These are phyloP conservation scores for Leucoagaricus sp. DNA, from an alignment of 1,284 basidiomycete genomes.

Conservation along the genomic window DNA sequence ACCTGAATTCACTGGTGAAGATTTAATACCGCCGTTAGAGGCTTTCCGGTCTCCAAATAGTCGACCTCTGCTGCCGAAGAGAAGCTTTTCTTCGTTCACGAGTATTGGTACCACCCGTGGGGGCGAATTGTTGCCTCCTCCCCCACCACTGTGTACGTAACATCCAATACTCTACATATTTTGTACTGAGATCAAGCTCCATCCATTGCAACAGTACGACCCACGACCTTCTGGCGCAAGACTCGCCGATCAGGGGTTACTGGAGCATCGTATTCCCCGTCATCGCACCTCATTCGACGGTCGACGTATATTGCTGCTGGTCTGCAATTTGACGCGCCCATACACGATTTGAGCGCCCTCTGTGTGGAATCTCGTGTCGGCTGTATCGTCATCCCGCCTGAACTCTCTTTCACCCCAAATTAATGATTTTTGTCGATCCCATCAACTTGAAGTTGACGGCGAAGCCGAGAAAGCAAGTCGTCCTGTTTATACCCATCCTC, in stretches of 20 bases:
- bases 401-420: constrained; percentile 17
- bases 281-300: constrained; percentile 66
- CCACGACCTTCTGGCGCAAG: constrained; percentile 73
- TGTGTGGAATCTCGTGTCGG: constrained; percentile 63
- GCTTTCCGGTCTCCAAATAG: constrained; percentile 18
- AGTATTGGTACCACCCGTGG: constrained; percentile 33
- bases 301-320: constrained; percentile 76
- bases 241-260: constrained; percentile 66
- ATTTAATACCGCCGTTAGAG: not conserved
- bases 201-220: constrained; percentile 43
- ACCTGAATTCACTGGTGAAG: not conserved
- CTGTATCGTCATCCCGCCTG: constrained; percentile 41
- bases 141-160: constrained; percentile 64
- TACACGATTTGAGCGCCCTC: constrained; percentile 66
- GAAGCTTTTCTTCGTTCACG: constrained; percentile 29
- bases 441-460: constrained; percentile 31
- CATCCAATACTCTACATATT: not conserved
- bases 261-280: constrained; percentile 65
- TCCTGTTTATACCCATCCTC: not conserved
- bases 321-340: constrained; percentile 57
- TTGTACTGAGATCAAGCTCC: not conserved
- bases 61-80: constrained; percentile 23
- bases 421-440: constrained; percentile 29
- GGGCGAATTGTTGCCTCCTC: constrained; percentile 52
- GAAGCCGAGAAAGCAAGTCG: not conserved